phyloP scores from a whole-genome alignment of 1,284 basidiomycete species.

The Ceratobasidium sp. region DNA sequence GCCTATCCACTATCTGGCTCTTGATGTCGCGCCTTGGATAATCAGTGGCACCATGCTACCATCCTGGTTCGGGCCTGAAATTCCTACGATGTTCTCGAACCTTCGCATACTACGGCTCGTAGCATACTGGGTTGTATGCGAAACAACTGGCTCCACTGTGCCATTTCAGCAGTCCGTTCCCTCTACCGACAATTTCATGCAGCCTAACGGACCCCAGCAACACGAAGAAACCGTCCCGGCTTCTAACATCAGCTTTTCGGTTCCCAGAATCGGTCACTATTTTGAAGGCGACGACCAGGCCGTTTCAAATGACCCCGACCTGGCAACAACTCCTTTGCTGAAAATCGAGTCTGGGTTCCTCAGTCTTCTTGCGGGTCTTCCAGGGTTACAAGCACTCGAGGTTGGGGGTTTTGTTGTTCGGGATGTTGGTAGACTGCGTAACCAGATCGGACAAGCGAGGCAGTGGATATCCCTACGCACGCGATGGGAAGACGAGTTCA shows the following conservation, averaged over 20 bases:
- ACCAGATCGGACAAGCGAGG: conserved; percentile 8
- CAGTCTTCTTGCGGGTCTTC: conserved; percentile 10
- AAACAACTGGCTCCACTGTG: neutral
- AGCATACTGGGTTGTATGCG: conserved; percentile 39
- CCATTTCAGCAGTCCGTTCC: neutral
- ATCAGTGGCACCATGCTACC: neutral
- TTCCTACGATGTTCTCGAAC: conserved; percentile 4
- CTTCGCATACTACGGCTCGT: conserved; percentile 35
- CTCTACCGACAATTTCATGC: neutral
- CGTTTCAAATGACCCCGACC: neutral
- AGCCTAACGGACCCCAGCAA: too few species aligned
- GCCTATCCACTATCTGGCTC: conserved; percentile 30
- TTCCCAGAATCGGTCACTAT: neutral
- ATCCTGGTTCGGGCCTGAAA: neutral
- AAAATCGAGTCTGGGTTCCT: conserved; percentile 12
- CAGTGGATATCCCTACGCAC: conserved; percentile 30
- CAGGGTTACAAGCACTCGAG: conserved; percentile 22
- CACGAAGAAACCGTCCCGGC: too few species aligned
- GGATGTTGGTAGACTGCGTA: conserved; percentile 16
- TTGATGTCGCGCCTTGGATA: conserved; percentile 28
- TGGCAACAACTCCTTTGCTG: conserved; percentile 8
- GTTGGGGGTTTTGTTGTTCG: conserved; percentile 37
- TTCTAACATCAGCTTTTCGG: too few species aligned
- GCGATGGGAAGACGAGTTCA: conserved; percentile 40
- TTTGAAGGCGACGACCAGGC: neutral